Conservation (phyloP, 345 rosid genomes). For the Anacardium occidentale region DNA sequence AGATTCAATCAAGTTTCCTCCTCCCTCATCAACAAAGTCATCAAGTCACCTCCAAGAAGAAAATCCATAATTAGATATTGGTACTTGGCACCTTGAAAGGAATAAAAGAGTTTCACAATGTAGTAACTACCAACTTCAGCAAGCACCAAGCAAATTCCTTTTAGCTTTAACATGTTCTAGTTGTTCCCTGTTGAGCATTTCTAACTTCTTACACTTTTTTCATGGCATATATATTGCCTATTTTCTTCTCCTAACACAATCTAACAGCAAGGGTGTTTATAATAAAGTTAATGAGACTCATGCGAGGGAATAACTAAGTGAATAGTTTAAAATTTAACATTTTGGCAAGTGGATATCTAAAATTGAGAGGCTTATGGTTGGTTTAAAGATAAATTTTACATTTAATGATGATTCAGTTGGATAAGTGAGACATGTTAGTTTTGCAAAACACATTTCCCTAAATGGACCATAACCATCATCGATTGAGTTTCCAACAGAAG, state of each 20-base stretch:
- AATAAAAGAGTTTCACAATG: slow-evolving; percentile 89
- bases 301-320: too few relatives aligned
- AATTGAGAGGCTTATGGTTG: too few relatives aligned
- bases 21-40: slow-evolving; percentile 90
- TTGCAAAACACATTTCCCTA: too few relatives aligned
- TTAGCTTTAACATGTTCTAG: slow-evolving; percentile 91
- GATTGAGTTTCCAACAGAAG: too few relatives aligned
- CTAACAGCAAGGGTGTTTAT: slow-evolving; percentile 35
- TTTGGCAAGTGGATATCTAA: too few relatives aligned
- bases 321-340: too few relatives aligned
- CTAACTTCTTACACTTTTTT: slow-evolving; percentile 92
- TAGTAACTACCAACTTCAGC: slow-evolving; percentile 86
- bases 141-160: slow-evolving; percentile 95
- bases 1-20: slow-evolving; percentile 91
- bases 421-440: too few relatives aligned
- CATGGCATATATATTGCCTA: slow-evolving; percentile 86
- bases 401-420: too few relatives aligned
- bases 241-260: slow-evolving; percentile 74
- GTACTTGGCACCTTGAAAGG: slow-evolving; percentile 81
- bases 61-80: slow-evolving; percentile 90
- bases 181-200: slow-evolving; percentile 97
- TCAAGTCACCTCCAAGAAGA: slow-evolving; percentile 91
- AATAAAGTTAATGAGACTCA: too few relatives aligned
- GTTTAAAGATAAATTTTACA: too few relatives aligned
- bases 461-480: too few relatives aligned